phyloP scores from a whole-genome alignment of 1,139 yeast species.

The Pichia sp. region DNA sequence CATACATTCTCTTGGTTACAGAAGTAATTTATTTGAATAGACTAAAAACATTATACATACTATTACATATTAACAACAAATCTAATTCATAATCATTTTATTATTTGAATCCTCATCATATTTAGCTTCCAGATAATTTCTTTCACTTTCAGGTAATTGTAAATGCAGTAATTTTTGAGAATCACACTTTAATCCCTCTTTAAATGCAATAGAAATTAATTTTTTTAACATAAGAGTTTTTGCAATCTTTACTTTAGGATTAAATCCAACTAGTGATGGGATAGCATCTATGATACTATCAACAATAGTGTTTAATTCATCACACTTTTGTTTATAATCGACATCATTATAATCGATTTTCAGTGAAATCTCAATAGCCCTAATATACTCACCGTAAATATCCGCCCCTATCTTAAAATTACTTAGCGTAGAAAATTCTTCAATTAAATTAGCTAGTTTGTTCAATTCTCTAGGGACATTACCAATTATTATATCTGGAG shows the following conservation, averaged over 20 bases:
- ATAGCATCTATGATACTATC: conserved; percentile 6
- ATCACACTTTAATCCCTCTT: conserved; percentile 17
- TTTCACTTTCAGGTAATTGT: conserved; percentile 42
- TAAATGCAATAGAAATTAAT: conserved; percentile 33
- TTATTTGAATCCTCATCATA: conserved; percentile 3
- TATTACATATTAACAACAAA: too few relatives aligned
- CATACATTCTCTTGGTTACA: too few relatives aligned
- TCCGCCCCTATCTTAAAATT: conserved; percentile 62
- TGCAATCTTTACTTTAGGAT: conserved; percentile 11
- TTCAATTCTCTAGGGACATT: conserved; percentile 31
- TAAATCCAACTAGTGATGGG: conserved; percentile 4
- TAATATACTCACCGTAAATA: conserved; percentile 44
- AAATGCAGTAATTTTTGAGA: conserved; percentile 16
- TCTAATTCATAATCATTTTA: conserved; percentile 3
- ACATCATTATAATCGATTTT: conserved; percentile 2
- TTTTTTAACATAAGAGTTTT: conserved; percentile 45
- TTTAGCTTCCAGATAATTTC: conserved; percentile 33
- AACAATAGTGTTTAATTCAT: background rate
- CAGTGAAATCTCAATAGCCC: conserved; percentile 22
- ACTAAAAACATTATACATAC: too few relatives aligned
- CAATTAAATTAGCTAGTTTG: conserved; percentile 38
- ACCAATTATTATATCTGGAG: conserved; percentile 58
- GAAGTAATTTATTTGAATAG: too few relatives aligned
- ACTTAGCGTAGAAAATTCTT: conserved; percentile 40
- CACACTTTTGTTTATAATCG: conserved; percentile 1